Base-by-base conservation (phyloP, 1,284 basidiomycete species). In the Ceratobasidium sp. region DNA sequence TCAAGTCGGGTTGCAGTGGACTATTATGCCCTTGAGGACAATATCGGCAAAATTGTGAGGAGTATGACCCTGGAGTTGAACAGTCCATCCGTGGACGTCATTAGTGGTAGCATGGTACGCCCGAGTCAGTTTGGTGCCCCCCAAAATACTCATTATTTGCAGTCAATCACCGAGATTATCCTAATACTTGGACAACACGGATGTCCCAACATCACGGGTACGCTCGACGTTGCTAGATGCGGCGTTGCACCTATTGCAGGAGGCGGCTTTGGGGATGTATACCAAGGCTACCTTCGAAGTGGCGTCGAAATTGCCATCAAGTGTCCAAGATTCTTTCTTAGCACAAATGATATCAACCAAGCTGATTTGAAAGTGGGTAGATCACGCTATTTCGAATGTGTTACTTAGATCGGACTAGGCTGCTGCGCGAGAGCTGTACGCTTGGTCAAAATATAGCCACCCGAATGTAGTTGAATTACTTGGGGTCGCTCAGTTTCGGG, bases 381-480 rank as follows among this genome's bases (percentile, higher is more conserved):
- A 12, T 10, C 64, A 18, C n/a, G 20, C 2, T 1, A 35, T 20
- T 33, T 8, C 6, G 20, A 16, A 18, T 2, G 30, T 33, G 3
- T 7, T 18, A 35, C 23, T 66, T 20, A 66, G 16, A 8, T 10
- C 16, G 10, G 14, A n/a, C 8, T 35, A 70, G 68, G 27, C 48
- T 2, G 35, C 54, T 3, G 41, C 41, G 35, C 68, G 68, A 44
- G 68, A 70, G 54, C 33, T 70, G 8, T 35, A 70, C 44, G 14
- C 38, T 3, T 70, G 68, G 68, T 70, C 68, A 23, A 70, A 70
- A 38, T 52, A 52, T 8, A 59, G 59, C 14, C 68, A 70, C n/a
- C 54, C 52, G 14, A 57, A 70, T 38, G 35, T 70, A 2, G 30
- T 55, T 5, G 8, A 55, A 35, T 38, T 70, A 38, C 18, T 44